Evolutionary conservation across 1,284 basidiomycete genomes (phyloP), one percentile per base, ranked within the genome.

Genomic region (Moniliophthora roreri): DNA sequence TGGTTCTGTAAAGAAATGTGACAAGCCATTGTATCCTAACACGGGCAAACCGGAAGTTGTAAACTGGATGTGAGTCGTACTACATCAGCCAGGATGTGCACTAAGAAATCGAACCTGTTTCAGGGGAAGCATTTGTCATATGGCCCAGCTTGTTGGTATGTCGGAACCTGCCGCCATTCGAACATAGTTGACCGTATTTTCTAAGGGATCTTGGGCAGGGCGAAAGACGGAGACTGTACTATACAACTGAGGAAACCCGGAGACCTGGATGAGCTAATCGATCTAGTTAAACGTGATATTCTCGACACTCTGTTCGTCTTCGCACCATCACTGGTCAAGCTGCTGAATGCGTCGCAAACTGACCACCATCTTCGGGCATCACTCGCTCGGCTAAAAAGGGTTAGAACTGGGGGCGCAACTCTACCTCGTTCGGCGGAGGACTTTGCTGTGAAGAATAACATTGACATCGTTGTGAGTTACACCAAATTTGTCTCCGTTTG

Each of bases 1-100:
- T 55, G 56, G 69, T 20, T 72, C 74, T n/a, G 66, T 77, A 42
- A 55, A 62, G 47, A 79, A 81, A 63, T 32, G 23, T 28, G 28
- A 24, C 11, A 24, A 24, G 7, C 6, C 4, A 18, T 35, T 28
- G 4, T 24, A 10, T 15, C 18, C 4, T 20, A n/a, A 23, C 18
- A n/a, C 16, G 11, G 13, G 41, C 4, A 21, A 11, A 21, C 41
- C 41, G 4, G 41, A 10, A 5, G 23, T 44, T 5, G 18, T 21
- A 23, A 44, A 44, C 24, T 44, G 41, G 41, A 44, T 44, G 41
- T 44, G 4, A 24, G 41, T 24, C 2, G 16, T 21, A 15, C 10
- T 26, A 9, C 15, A 21, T 24, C 11, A 13, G 3, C 13, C 16
- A 11, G 24, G 24, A 24, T 44, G 13, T 23, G 16, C 18, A 44